Evolutionary conservation across 2,329 filamentous ascomycete genomes (phyloP).

Genomic region (Clonostachys rhizophaga): DNA sequence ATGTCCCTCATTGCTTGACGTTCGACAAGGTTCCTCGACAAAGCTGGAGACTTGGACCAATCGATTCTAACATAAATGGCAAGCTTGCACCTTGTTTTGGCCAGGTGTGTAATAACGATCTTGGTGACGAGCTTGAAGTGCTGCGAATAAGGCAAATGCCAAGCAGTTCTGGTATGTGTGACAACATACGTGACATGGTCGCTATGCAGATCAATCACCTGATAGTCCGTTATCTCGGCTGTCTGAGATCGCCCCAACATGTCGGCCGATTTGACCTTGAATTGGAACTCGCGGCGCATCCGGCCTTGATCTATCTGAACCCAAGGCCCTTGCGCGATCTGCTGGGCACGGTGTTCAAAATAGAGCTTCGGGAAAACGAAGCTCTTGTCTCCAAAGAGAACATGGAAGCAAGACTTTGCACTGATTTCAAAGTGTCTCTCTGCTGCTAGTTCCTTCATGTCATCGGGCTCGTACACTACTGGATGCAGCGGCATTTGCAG

Average conservation of each 20-base stretch:
- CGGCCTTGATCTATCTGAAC: slow-evolving; percentile 62
- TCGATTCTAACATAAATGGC: slow-evolving; percentile 84
- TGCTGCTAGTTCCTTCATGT: slow-evolving; percentile 69
- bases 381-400: slow-evolving; percentile 94
- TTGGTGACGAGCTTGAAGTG: slow-evolving; percentile 83
- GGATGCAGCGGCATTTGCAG: slow-evolving; percentile 79
- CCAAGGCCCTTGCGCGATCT: slow-evolving; percentile 87
- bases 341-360: slow-evolving; percentile 72
- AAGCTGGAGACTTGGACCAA: slow-evolving; percentile 67
- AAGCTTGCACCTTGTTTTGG: slow-evolving; percentile 89
- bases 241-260: slow-evolving; percentile 58
- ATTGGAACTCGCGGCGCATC: slow-evolving; percentile 75
- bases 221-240: slow-evolving; percentile 70
- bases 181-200: slow-evolving; percentile 70
- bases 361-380: slow-evolving; percentile 91
- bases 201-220: slow-evolving; percentile 78
- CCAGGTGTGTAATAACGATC: slow-evolving; percentile 87
- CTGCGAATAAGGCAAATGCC: slow-evolving; percentile 80
- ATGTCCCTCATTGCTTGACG: slow-evolving; percentile 73
- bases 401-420: slow-evolving; percentile 91
- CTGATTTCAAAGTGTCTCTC: slow-evolving; percentile 86
- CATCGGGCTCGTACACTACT: slow-evolving; percentile 78
- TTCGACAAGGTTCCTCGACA: slow-evolving; percentile 59
- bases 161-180: slow-evolving; percentile 58
- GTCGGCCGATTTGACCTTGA: slow-evolving; percentile 66